Evolutionary conservation across 2,329 filamentous ascomycete species (phyloP).

Genomic region (Mariannaea sp.): DNA sequence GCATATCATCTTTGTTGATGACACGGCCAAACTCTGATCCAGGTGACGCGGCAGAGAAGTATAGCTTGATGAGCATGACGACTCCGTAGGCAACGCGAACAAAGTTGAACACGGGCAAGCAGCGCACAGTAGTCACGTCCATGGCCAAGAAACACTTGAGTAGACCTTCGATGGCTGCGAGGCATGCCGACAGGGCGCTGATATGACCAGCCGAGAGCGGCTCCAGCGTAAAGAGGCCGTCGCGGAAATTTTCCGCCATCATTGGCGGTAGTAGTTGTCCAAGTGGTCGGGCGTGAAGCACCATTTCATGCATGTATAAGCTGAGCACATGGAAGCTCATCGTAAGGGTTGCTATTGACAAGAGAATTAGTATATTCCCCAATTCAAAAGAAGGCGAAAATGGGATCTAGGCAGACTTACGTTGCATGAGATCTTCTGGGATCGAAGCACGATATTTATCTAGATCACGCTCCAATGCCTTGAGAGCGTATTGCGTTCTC

Average conservation of each 20-base stretch:
- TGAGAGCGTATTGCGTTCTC: conserved; percentile 67
- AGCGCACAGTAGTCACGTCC: conserved; percentile 62
- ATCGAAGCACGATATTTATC: conserved; percentile 63
- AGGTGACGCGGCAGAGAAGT: conserved; percentile 67
- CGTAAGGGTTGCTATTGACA: conserved; percentile 58
- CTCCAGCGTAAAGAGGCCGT: conserved; percentile 49
- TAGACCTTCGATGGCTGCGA: conserved; percentile 68
- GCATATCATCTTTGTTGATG: conserved; percentile 70
- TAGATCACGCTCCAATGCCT: conserved; percentile 67
- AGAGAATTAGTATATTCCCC: background rate
- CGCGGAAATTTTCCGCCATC: conserved; percentile 51
- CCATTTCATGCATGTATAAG: conserved; percentile 78
- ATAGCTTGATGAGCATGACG: conserved; percentile 75
- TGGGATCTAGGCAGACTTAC: conserved; percentile 50
- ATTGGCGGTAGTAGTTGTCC: conserved; percentile 59
- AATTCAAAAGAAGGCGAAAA: background rate
- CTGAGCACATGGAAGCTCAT: conserved; percentile 69
- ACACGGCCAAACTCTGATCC: conserved; percentile 71
- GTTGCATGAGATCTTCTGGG: conserved; percentile 55
- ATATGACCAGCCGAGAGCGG: conserved; percentile 60
- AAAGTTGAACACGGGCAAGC: conserved; percentile 71
- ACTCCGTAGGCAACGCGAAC: conserved; percentile 74
- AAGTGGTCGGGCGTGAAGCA: conserved; percentile 66
- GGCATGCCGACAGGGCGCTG: conserved; percentile 68
- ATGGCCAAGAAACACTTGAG: conserved; percentile 69